phyloP scores from a whole-genome alignment of 2,329 filamentous ascomycete species.

The Didymella keratinophila region DNA sequence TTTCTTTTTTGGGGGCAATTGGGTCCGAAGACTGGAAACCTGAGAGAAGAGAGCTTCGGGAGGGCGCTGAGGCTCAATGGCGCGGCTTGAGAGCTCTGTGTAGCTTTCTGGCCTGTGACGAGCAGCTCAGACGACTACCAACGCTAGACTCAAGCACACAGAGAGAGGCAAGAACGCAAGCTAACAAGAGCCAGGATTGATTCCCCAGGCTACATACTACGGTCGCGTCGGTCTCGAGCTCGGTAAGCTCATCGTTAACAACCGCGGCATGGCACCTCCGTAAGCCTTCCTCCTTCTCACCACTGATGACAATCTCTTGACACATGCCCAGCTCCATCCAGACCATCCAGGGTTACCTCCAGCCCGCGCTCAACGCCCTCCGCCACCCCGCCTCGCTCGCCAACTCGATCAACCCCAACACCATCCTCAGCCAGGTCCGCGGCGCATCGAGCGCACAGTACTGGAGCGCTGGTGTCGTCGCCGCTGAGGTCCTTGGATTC shows the following conservation, averaged over 20 bases:
- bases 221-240: constrained; percentile 87
- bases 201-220: constrained; percentile 91
- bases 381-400: constrained; percentile 72
- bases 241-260: constrained; percentile 83
- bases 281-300: constrained; percentile 62
- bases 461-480: constrained; percentile 75
- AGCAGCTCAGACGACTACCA: neutral
- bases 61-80: constrained; percentile 27
- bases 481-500: constrained; percentile 90
- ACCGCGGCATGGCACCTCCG: constrained; percentile 94
- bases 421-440: constrained; percentile 66
- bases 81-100: constrained; percentile 17
- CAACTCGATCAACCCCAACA: constrained; percentile 61
- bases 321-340: constrained; percentile 68
- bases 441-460: constrained; percentile 76
- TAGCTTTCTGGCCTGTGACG: neutral
- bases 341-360: constrained; percentile 87
- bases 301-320: constrained; percentile 23
- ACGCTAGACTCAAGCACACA: neutral
- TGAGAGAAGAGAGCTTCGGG: neutral
- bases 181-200: constrained; percentile 68
- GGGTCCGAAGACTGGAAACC: constrained; percentile 2
- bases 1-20: constrained; percentile 21
- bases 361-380: constrained; percentile 73
- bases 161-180: neutral